Evolutionary conservation across 768 basidiomycete genomes (phyloP), one percentile per base, ranked within the genome.

Genomic region (Trametes gibbosa): DNA sequence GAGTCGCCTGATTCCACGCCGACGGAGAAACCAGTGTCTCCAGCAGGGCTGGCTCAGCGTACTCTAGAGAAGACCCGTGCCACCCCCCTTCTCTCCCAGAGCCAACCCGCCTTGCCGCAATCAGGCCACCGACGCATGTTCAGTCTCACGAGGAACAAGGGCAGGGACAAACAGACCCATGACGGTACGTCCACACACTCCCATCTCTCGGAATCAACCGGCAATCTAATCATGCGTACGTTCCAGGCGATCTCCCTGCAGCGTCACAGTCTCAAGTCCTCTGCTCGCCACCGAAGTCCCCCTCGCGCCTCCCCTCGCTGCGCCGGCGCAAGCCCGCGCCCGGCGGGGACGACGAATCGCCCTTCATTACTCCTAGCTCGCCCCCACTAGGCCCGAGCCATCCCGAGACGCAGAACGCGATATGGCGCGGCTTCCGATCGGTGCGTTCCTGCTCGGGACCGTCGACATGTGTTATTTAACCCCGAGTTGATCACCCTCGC

Each of bases 281-380:
- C n/a, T 32, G 45, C 35, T 43, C 55, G 16, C 43, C 59, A n/a
- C 53, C 62, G 24, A n/a, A 53, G 14, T 59, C 60, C 5, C 34
- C 57, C 16, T 39, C 60, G 35, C 51, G 24, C 1, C 41, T 27
- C 23, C 37, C 49, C 42, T 46, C 21, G 55, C 55, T 29, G 50
- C 50, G 27, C 16, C 57, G 32, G 39, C 59, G 14, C 43, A 21
- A 25, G 47, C 41, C 37, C 32, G 47, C 40, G 3, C n/a, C 54
- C n/a, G 27, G 48, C 50, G 14, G 54, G 8, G 72, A 69, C 27
- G 80, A 84, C 59, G 84, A 85, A 46, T 83, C 82, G 16, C 83
- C 84, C 5, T 91, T 92, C 67, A 88, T 92, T 57, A 79, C 80
- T 5, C 90, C 90, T 34, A 86, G 81, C 14, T 90, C 89, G 12